Base-by-base conservation (phyloP, 2,329 filamentous ascomycete species). In the Talaromyces sp. region DNA sequence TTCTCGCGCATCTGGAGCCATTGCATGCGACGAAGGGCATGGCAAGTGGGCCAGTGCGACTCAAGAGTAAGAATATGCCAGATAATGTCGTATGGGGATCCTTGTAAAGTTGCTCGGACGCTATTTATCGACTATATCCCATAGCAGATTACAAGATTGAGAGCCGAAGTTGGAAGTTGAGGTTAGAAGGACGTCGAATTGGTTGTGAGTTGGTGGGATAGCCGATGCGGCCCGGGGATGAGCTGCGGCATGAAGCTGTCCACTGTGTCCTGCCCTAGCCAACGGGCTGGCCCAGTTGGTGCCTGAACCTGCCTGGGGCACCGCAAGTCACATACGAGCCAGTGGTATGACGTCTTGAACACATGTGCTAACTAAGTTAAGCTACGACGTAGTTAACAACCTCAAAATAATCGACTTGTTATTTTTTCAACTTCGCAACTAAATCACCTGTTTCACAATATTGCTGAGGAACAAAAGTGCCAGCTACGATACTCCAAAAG, bases 1-100 rank as follows among this genome's bases (percentile, higher is more conserved):
- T 57, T 66, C 60, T 63, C 63, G 61, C 62, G 61, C 68, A 70
- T 69, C 66, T 53, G 68, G 66, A 56, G 68, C 67, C 68, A 70
- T 70, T 63, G 64, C 67, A 66, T 64, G 57, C 48, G 60, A 54
- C 63, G 61, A 64, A 63, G 57, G 59, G 58, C 62, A 58, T 59
- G 43, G 7, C 36, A 48, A 48, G 35, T 37, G 35, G 33, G 25
- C 54, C 43, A 22, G 39, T 21, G 60, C 60, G 60, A 51, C 52
- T 59, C 63, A 63, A 61, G 54, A 61, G 61, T 59, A 62, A 57
- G 58, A 55, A 17, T 48, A 48, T 40, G 35, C 25, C 13, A 28
- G 52, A 13, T 13, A 31, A 25, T 6, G n/a, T 52, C 33, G 19
- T 11, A 13, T 28, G 9, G 17, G 5, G 31, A 22, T 9, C 11